Base-by-base conservation (phyloP, 2,329 filamentous ascomycete genomes). In the Pleoardoris graminearum region DNA sequence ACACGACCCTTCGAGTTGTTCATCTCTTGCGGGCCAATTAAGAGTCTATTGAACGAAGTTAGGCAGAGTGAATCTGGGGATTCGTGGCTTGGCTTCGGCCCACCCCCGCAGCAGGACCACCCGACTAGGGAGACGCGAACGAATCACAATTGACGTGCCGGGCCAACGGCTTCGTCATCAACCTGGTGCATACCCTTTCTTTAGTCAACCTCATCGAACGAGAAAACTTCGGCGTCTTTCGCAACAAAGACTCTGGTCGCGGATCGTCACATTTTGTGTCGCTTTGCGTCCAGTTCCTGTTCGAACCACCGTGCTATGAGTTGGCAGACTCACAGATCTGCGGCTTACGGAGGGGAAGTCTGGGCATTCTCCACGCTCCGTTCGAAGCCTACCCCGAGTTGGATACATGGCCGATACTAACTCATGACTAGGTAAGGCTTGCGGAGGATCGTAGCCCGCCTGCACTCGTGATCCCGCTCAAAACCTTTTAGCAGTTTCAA, bases 331-430 rank as follows among this genome's bases (percentile, higher is more conserved):
- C 8, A 21, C 17, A 4, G 27, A 14, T 38, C 37, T 23, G 44
- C 44, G 44, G 44, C 33, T 32, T 47, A 27, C 32, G 23, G 22
- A 30, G 21, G 7, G 10, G 4, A 21, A 47, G 22, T 7, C 44
- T 47, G 22, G 44, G 44, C 44, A 37, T 38, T 25, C 21, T 38
- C 30, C 43, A 27, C 44, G 33, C 11, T 29, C 22, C 33, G 44
- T 37, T 47, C 21, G 33, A 29, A 30, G 44, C 32, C 44, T 37
- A 33, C 7, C 44, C 44, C 33, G 33, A 47, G 32, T 47, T 19
- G 44, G 44, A 35, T n/a, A 47, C 21, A 37, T 21, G 37, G 22
- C 44, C 44, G 44, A 21, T 37, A 23, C 44, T 47, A 47, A 30
- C 30, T 16, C 30, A 25, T 21, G 30, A 21, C 43, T 35, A 46